phyloP scores from a whole-genome alignment of 495 filamentous ascomycete genomes.

The Penicillium mononematosum region DNA sequence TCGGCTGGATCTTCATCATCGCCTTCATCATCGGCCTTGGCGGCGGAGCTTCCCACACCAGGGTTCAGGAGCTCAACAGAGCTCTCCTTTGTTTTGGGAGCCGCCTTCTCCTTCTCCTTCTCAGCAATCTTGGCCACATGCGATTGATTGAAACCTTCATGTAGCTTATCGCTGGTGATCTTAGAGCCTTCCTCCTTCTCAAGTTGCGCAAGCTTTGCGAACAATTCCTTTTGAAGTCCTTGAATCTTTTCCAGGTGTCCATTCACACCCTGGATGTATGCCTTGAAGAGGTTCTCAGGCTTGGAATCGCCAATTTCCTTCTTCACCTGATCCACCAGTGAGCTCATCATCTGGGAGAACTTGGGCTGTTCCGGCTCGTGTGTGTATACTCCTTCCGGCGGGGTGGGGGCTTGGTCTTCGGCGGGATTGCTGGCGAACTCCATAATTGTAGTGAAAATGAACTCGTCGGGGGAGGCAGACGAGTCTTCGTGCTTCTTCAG shows the following conservation, averaged over 20 bases:
- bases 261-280: slow-evolving; percentile 72
- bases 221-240: slow-evolving; percentile 70
- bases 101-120: slow-evolving; percentile 41
- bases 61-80: slow-evolving; percentile 82
- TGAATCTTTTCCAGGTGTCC: slow-evolving; percentile 74
- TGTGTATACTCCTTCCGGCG: slow-evolving; percentile 75
- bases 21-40: slow-evolving; percentile 58
- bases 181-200: slow-evolving; percentile 86
- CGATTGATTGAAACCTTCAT: slow-evolving; percentile 88
- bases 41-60: slow-evolving; percentile 43
- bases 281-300: slow-evolving; percentile 60
- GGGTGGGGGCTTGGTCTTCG: slow-evolving; percentile 69
- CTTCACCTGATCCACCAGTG: slow-evolving; percentile 90
- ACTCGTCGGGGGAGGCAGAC: slow-evolving; percentile 70
- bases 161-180: slow-evolving; percentile 89
- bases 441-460: slow-evolving; percentile 84
- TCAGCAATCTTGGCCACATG: slow-evolving; percentile 64
- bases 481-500: slow-evolving; percentile 68
- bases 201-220: slow-evolving; percentile 69
- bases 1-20: slow-evolving; percentile 68
- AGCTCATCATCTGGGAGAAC: slow-evolving; percentile 95
- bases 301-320: slow-evolving; percentile 74
- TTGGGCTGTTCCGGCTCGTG: slow-evolving; percentile 72
- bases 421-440: slow-evolving; percentile 68
- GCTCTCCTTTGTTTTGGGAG: slow-evolving; percentile 32